Conservation (phyloP, 2,329 filamentous ascomycete genomes). For the Clarireedia homoeocarpa region DNA sequence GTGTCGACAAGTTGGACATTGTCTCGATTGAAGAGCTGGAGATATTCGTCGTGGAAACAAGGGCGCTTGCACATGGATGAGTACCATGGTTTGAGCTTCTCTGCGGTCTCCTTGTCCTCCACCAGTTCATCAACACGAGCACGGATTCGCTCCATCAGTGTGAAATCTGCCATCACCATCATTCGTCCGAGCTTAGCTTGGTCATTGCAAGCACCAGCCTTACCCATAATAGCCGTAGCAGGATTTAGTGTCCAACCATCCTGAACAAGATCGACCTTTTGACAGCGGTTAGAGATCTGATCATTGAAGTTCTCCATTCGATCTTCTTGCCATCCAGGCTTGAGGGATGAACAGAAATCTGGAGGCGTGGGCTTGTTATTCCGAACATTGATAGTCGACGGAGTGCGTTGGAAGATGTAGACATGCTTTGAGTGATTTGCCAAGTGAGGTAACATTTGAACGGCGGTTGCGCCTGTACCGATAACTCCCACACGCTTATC, state of each 20-base stretch:
- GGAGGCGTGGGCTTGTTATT: slow-evolving; percentile 38
- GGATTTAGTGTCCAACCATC: slow-evolving; percentile 43
- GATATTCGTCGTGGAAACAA: slow-evolving; percentile 49
- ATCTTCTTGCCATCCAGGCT: slow-evolving; percentile 8
- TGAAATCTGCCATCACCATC: slow-evolving; percentile 6
- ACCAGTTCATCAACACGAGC: slow-evolving; percentile 35
- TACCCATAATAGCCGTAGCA: slow-evolving; percentile 29
- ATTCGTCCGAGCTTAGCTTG: slow-evolving; percentile 1
- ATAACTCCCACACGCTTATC: slow-evolving; percentile 50
- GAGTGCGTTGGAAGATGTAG: slow-evolving; percentile 48
- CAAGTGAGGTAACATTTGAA: slow-evolving; percentile 51
- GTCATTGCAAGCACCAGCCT: not conserved
- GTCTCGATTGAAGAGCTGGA: slow-evolving; percentile 37
- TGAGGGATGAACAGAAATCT: slow-evolving; percentile 13
- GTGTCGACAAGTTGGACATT: slow-evolving; percentile 45
- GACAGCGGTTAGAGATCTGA: slow-evolving; percentile 39
- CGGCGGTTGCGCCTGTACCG: slow-evolving; percentile 51
- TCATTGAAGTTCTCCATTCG: slow-evolving; percentile 10
- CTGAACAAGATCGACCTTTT: slow-evolving; percentile 41
- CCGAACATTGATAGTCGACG: slow-evolving; percentile 52
- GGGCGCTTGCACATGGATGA: slow-evolving; percentile 46
- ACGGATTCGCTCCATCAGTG: slow-evolving; percentile 8
- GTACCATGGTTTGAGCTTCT: slow-evolving; percentile 46
- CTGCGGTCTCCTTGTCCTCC: slow-evolving; percentile 30
- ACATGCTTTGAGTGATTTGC: slow-evolving; percentile 41